A percentile compares a stretch with the other conserved stretches of the same genome.
Conservation (phyloP, 139 green algal genomes). For the Micractinium conductrix region DNA sequence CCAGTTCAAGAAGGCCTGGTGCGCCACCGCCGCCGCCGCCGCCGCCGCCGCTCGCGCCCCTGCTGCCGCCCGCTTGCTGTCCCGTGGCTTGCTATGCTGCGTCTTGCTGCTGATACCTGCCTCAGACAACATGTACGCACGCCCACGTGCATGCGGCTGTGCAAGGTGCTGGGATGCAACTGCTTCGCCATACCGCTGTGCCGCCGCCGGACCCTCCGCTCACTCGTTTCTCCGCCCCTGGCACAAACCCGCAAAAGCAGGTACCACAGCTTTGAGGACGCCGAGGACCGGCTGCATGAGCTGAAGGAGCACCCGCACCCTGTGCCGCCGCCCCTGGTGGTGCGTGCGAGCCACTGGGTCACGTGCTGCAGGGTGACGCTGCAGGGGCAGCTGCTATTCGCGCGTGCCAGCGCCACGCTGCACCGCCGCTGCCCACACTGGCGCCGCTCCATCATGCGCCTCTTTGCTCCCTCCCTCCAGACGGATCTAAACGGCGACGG, state of each 20-base stretch:
- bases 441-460: not conserved
- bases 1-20: constrained; percentile 90
- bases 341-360: not conserved
- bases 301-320: constrained; percentile 20
- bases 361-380: not conserved
- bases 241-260: too few relatives aligned
- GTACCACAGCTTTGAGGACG: constrained; percentile 53
- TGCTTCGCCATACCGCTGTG: too few relatives aligned
- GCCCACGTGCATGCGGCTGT: too few relatives aligned
- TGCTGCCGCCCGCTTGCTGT: not conserved
- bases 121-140: too few relatives aligned
- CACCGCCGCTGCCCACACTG: not conserved
- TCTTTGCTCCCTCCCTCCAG: constrained; percentile 38
- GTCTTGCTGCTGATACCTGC: not conserved
- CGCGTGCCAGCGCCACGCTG: not conserved
- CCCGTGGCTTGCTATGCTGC: too few relatives aligned
- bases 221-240: too few relatives aligned
- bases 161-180: too few relatives aligned
- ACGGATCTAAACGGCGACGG: constrained; percentile 98
- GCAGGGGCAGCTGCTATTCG: not conserved
- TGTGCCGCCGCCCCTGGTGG: constrained; percentile 32
- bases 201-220: too few relatives aligned
- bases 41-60: not conserved
- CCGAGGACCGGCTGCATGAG: not conserved
- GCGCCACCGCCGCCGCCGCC: not conserved